Evolutionary conservation across 345 rosid species (phyloP), one percentile per base, ranked within the genome.

Genomic region (Corymbia maculata): DNA sequence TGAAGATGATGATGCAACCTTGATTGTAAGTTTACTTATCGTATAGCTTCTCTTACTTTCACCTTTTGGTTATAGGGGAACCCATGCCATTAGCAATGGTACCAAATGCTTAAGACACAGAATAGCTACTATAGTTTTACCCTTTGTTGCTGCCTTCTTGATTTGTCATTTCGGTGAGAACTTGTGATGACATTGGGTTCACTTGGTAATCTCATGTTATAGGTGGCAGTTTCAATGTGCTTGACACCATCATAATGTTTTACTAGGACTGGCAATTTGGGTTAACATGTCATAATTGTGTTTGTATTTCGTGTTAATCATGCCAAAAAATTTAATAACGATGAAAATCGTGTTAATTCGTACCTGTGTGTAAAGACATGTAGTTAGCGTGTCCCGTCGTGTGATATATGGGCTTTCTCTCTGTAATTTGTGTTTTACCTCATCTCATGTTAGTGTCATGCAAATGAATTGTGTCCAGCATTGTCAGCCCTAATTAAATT

Each of bases 1-100:
- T 53, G 47, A 91, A 51, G 52, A 47, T 85, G 88, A 87, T 32
- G 6, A 79, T 66, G 84, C 84, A 75, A 75, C 84, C 84, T 42
- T 42, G 28, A 75, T 75, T 10, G 49, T 42, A 42, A 75, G 84
- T 82, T 66, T 70, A 55, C 87, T 80, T 53, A 85, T 87, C 88
- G 85, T 53, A 90, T 90, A 90, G 91, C 89, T 88, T 79, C 51
- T 80, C 32, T 30, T 13, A 19, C 84, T 68, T 21, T 52, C 51
- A n/a, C 26, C 17, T 85, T 52, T 64, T 22, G 47, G 52, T 49
- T 85, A 28, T 42, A 75, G 45, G 9, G 14, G 28, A 75, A 21
- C 28, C 82, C 28, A 64, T 64, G 75, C 42, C 75, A 42, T 45
- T 75, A 49, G 84, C 84, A 75, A 42, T 75, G 28, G 28, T 75